Percentiles rank a stretch among this genome's conserved stretches.
phyloP scores from a whole-genome alignment of 768 basidiomycete genomes.

The Phylloporus arenicola region DNA sequence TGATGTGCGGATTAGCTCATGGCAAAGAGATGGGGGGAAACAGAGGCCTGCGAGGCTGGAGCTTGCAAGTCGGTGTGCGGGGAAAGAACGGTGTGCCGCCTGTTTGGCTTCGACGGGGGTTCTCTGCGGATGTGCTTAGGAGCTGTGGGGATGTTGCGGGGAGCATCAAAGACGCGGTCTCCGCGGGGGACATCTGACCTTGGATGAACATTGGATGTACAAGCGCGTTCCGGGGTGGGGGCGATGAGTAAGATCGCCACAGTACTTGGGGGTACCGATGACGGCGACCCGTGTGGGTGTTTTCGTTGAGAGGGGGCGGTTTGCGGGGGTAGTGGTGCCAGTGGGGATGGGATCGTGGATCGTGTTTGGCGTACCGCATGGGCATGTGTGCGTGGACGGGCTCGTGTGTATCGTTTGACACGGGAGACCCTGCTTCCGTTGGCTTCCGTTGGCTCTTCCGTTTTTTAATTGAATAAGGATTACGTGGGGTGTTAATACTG shows the following conservation, averaged over 20 bases:
- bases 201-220: slow-evolving; percentile 56
- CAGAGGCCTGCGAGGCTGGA: neutral
- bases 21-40: neutral
- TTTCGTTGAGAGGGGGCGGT: neutral
- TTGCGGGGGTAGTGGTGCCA: neutral
- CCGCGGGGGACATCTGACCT: slow-evolving; percentile 43
- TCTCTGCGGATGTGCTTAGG: slow-evolving; percentile 45
- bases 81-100: neutral
- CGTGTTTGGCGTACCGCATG: neutral
- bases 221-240: slow-evolving; percentile 32
- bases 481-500: neutral
- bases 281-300: neutral
- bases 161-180: slow-evolving; percentile 42
- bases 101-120: neutral
- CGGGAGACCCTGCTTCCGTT: neutral
- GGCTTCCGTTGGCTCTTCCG: neutral
- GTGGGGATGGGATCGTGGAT: neutral
- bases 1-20: neutral
- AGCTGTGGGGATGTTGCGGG: slow-evolving; percentile 32
- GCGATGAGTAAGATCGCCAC: slow-evolving; percentile 4
- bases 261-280: neutral
- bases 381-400: neutral
- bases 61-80: slow-evolving; percentile 19
- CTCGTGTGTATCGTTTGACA: neutral
- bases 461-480: neutral